Evolutionary conservation across 2,329 filamentous ascomycete genomes (phyloP), one percentile per base, ranked within the genome.

Genomic region (Akanthomyces muscarius): DNA sequence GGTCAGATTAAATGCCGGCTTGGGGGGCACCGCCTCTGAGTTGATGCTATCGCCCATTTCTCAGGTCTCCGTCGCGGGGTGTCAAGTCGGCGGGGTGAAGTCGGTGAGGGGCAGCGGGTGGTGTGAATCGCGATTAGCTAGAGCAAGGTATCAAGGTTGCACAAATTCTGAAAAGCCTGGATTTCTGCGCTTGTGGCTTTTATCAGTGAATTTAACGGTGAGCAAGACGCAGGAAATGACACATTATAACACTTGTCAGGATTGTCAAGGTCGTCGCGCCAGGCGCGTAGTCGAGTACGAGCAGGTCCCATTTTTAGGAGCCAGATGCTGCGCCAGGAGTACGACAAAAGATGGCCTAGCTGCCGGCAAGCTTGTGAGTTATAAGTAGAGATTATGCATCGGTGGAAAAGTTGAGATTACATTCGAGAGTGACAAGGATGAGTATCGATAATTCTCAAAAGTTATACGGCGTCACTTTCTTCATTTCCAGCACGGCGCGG

Each of bases 1-100:
- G 0, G 84, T 87, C 65, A 88, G 72, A n/a, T 83, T 82, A 65
- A 88, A 88, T 1, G 84, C 81, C 7, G 78, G 65, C 45, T 84
- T 52, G 5, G 23, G 48, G 13, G 53, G 61, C n/a, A 52, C 54
- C 4, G n/a, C n/a, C 3, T 33, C 79, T 57, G 68, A 60, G 13
- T 62, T 50, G n/a, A 58, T 58, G 44, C 70, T 63, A 62, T 81
- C 74, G 23, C 76, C 77, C 81, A 83, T 83, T 64, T 36, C 25
- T 63, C 58, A 50, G 41, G 28, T 41, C n/a, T 3, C 53, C 14
- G 21, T 36, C 14, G 28, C 42, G 55, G 42, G 28, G 42, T 36
- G 33, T 48, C 42, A 28, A 25, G 38, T 56, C 42, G 45, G 30
- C 23, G 38, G 41, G 36, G 38, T 59, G 56, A 61, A 61, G 58